Evolutionary conservation across 768 basidiomycete genomes (phyloP).

Genomic region (Tephrocybe sp.): DNA sequence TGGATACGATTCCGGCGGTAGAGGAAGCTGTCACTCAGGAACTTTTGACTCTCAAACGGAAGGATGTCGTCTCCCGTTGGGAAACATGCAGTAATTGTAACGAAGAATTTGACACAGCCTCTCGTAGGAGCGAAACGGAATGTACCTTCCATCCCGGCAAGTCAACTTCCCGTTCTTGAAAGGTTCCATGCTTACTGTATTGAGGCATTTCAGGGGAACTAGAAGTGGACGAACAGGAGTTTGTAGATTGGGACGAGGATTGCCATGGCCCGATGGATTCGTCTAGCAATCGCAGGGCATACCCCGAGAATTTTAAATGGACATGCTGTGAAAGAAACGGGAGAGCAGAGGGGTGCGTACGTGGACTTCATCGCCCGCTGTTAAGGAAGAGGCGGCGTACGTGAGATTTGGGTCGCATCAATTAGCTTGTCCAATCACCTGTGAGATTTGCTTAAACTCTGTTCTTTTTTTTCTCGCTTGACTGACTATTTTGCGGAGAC

Average conservation of each 20-base stretch:
- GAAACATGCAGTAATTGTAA: conserved; percentile 47
- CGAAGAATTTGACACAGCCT: conserved; percentile 45
- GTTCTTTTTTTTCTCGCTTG: not conserved
- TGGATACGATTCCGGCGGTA: conserved; percentile 39
- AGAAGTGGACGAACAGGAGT: conserved; percentile 37
- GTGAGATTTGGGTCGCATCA: conserved; percentile 12
- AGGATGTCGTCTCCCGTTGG: conserved; percentile 42
- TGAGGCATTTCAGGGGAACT: conserved; percentile 34
- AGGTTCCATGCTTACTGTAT: not conserved
- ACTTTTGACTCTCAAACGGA: conserved; percentile 39
- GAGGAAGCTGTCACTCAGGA: conserved; percentile 43
- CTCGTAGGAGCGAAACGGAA: conserved; percentile 35
- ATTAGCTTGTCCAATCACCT: not conserved
- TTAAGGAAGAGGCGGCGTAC: conserved; percentile 36
- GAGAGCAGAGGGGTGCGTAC: conserved; percentile 37
- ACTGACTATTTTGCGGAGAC: conserved; percentile 4
- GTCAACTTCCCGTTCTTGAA: conserved; percentile 9
- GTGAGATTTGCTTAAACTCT: conserved; percentile 7
- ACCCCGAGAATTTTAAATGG: conserved; percentile 52
- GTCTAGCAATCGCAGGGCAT: conserved; percentile 34
- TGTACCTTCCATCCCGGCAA: conserved; percentile 55
- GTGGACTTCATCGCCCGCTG: conserved; percentile 32
- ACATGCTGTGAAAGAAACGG: conserved; percentile 47
- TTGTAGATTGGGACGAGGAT: conserved; percentile 48
- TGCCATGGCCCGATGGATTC: conserved; percentile 49